These are phyloP conservation scores for Fusarium foetens DNA, from an alignment of 2,329 filamentous ascomycete genomes.

Conservation along the genomic window DNA sequence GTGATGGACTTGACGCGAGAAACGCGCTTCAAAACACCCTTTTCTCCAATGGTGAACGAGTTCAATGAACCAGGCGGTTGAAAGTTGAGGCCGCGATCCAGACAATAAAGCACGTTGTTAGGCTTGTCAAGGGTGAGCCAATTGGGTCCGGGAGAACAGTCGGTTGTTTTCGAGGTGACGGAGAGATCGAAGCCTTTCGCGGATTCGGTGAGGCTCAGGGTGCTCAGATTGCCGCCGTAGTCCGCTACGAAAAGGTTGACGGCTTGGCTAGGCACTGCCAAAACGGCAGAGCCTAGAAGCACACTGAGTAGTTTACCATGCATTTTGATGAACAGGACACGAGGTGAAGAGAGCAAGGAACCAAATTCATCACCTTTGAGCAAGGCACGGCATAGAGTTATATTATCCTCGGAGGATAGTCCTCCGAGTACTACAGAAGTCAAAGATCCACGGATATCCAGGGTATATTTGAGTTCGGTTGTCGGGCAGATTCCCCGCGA, in stretches of 20 bases:
- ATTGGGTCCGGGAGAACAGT: constrained; percentile 30
- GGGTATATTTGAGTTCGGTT: background rate
- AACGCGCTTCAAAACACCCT: constrained; percentile 23
- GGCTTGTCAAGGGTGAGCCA: constrained; percentile 34
- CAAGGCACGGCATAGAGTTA: background rate
- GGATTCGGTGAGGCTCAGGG: constrained; percentile 17
- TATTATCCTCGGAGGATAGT: background rate
- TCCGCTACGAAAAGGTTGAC: constrained; percentile 39
- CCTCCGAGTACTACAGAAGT: background rate
- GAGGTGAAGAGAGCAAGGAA: too few species aligned
- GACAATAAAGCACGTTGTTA: constrained; percentile 36
- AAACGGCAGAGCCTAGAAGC: constrained; percentile 11
- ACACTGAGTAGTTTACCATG: background rate
- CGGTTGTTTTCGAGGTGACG: constrained; percentile 13
- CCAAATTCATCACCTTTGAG: too few species aligned
- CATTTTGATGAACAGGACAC: background rate
- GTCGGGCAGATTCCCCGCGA: background rate
- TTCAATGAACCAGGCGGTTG: constrained; percentile 34
- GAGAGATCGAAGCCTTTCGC: constrained; percentile 7
- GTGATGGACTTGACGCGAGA: constrained; percentile 18
- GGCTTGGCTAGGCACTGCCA: constrained; percentile 12
- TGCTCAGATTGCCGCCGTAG: constrained; percentile 35
- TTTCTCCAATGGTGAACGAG: constrained; percentile 28
- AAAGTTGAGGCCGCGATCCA: constrained; percentile 23
- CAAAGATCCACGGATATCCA: background rate